Evolutionary conservation across 2,329 filamentous ascomycete genomes (phyloP).

Genomic region (Aspergillus candidus): DNA sequence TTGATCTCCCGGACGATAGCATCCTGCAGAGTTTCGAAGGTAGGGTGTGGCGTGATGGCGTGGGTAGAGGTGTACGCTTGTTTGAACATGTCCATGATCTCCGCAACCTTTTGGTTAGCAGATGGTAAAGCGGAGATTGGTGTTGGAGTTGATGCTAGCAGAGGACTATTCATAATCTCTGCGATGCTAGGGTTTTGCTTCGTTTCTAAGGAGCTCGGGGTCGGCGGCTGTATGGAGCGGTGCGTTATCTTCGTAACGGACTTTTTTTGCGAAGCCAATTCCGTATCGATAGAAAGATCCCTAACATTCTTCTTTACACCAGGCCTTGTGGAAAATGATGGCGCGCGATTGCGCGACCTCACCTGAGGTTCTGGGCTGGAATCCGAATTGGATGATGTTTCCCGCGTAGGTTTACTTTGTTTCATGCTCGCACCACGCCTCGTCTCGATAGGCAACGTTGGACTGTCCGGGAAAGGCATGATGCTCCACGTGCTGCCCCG

Average conservation of each 20-base stretch:
- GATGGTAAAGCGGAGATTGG: conserved; percentile 18
- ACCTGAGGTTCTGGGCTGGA: conserved; percentile 9
- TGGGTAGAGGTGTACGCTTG: conserved; percentile 32
- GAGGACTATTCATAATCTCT: conserved; percentile 37
- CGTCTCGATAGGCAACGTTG: conserved; percentile 25
- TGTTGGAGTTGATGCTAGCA: conserved; percentile 25
- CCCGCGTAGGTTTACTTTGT: conserved; percentile 5
- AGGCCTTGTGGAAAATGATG: conserved; percentile 13
- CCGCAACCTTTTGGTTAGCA: conserved; percentile 30
- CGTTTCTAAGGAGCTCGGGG: conserved; percentile 20
- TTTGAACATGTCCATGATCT: conserved; percentile 39
- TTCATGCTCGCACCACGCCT: conserved; percentile 5
- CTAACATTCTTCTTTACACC: conserved; percentile 32
- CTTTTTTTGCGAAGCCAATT: conserved; percentile 29
- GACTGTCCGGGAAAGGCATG: conserved; percentile 30
- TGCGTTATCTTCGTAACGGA: conserved; percentile 29
- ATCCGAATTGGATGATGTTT: conserved; percentile 7
- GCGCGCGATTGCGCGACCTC: conserved; percentile 9
- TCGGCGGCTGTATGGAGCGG: conserved; percentile 32
- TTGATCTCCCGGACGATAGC: conserved; percentile 41
- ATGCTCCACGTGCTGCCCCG: conserved; percentile 27
- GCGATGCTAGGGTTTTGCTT: conserved; percentile 33
- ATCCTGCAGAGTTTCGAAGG: conserved; percentile 38
- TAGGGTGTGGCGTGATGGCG: conserved; percentile 26
- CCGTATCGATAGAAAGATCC: conserved; percentile 37